Conservation (phyloP, 805 yeast genomes). For the Helenozyma rhizophorensis region DNA sequence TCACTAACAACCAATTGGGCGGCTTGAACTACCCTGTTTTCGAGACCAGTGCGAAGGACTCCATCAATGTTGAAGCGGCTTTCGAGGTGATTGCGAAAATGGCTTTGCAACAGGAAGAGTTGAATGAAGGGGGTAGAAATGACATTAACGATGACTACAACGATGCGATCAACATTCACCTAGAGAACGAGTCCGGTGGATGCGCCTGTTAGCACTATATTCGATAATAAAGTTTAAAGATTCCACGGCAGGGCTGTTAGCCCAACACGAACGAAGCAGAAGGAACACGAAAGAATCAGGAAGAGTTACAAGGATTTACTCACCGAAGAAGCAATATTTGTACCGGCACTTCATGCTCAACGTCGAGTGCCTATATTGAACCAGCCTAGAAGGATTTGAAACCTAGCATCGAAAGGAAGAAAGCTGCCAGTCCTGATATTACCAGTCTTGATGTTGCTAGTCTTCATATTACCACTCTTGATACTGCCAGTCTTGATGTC, state of each 20-base stretch:
- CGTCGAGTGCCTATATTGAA: no score
- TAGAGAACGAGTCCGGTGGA: slow-evolving; percentile 73
- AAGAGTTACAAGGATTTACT: no score
- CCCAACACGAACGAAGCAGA: no score
- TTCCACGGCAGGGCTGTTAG: no score
- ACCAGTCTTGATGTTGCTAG: no score
- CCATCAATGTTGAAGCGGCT: slow-evolving; percentile 91
- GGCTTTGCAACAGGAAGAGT: slow-evolving; percentile 93
- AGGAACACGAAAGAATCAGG: no score
- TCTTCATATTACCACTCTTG: no score
- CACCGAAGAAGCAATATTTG: no score
- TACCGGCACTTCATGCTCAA: no score
- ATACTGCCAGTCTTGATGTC: slow-evolving; percentile 23
- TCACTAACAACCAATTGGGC: slow-evolving; percentile 46
- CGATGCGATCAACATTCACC: slow-evolving; percentile 92
- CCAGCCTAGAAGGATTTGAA: no score
- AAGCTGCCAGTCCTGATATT: no score
- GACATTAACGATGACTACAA: slow-evolving; percentile 75
- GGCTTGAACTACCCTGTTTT: slow-evolving; percentile 77
- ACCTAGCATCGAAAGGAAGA: no score
- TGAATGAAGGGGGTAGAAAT: slow-evolving; percentile 69
- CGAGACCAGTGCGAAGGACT: slow-evolving; percentile 97
- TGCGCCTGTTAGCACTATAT: slow-evolving; percentile 58
- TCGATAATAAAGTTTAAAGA: not conserved
- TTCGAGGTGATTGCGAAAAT: slow-evolving; percentile 94